Percentiles rank a stretch among this genome's conserved stretches.
phyloP scores from a whole-genome alignment of 2,329 filamentous ascomycete species.

The Diaporthe humulicola region DNA sequence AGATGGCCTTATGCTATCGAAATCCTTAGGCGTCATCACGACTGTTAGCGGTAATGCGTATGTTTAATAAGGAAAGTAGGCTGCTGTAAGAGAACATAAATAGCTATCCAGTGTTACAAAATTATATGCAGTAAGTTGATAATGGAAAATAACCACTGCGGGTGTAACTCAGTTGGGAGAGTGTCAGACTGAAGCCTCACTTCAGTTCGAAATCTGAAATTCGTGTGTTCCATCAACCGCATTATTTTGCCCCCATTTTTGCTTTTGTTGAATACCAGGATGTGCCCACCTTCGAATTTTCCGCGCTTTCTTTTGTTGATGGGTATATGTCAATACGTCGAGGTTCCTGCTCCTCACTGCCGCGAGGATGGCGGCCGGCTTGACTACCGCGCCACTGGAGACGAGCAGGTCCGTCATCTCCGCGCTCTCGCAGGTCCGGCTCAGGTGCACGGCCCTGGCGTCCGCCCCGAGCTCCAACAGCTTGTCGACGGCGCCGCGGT shows the following conservation, averaged over 20 bases:
- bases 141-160: not conserved
- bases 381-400: not conserved
- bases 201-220: not conserved
- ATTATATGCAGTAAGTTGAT: no score
- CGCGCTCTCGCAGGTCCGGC: not conserved
- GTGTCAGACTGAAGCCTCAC: not conserved
- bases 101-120: no score
- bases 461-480: constrained; percentile 20
- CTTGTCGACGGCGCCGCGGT: not conserved
- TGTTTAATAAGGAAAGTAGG: no score
- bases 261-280: no score
- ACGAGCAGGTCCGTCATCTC: constrained; percentile 7
- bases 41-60: no score
- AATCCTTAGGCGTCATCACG: no score
- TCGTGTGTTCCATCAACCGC: not conserved
- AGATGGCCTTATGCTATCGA: no score
- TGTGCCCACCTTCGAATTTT: no score
- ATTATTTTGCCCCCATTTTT: not conserved
- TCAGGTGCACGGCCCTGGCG: not conserved
- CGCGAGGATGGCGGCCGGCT: constrained; percentile 1
- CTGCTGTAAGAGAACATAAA: no score
- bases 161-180: not conserved
- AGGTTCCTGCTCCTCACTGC: not conserved
- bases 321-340: not conserved
- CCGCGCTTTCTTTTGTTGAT: no score